Conservation (phyloP, 208 protist species). For the Naegleria fowleri region DNA sequence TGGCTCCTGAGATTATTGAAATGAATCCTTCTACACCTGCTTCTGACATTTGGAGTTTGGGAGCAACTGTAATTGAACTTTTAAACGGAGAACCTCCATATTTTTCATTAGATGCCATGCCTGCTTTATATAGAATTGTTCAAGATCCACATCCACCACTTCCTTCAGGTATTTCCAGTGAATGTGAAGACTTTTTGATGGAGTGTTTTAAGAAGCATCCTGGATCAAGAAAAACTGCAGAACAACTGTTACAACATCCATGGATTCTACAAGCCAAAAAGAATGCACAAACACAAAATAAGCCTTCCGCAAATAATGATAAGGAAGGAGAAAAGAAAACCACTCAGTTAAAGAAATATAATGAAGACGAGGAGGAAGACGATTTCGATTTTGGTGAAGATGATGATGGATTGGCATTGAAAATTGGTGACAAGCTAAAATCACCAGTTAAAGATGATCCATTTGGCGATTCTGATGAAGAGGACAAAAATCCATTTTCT, state of each 20-base stretch:
- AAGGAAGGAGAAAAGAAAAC: neutral
- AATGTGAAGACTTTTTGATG: slow-evolving; percentile 58
- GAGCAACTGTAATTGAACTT: slow-evolving; percentile 80
- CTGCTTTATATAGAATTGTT: slow-evolving; percentile 7
- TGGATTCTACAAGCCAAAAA: slow-evolving; percentile 32
- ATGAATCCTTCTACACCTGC: neutral
- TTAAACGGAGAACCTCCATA: slow-evolving; percentile 79
- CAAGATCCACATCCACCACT: slow-evolving; percentile 11
- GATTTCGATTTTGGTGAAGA: slow-evolving; percentile 24
- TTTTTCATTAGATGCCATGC: slow-evolving; percentile 58
- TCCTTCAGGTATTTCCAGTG: neutral
- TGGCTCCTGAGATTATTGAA: slow-evolving; percentile 37
- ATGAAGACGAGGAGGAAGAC: neutral
- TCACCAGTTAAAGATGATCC: neutral
- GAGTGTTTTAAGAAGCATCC: slow-evolving; percentile 71
- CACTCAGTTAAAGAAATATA: neutral
- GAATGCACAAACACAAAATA: neutral
- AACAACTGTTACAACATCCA: slow-evolving; percentile 56
- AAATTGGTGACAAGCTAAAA: neutral
- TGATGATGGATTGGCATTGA: neutral
- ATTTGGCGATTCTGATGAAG: neutral
- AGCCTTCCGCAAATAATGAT: neutral
- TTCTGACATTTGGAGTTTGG: slow-evolving; percentile 41
- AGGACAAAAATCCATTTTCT: neutral
- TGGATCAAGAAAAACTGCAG: slow-evolving; percentile 47